Conservation (phyloP, 768 basidiomycete species). For the Termitomyces sp. region DNA sequence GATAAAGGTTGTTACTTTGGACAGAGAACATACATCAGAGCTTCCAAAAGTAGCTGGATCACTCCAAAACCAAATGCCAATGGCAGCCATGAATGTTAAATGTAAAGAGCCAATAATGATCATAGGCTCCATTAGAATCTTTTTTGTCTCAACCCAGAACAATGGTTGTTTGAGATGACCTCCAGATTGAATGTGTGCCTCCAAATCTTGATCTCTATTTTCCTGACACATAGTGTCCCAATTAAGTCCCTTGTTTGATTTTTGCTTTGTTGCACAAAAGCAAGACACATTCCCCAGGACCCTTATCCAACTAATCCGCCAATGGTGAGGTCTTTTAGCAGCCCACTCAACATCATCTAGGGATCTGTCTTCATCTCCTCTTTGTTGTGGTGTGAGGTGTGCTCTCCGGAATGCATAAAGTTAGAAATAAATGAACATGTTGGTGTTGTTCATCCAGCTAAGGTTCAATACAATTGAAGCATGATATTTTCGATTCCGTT, state of each 20-base stretch:
- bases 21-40: not conserved
- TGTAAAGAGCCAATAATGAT: conserved; percentile 3
- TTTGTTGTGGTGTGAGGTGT: not conserved
- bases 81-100: conserved; percentile 4
- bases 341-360: not conserved
- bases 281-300: not conserved
- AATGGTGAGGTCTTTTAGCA: not conserved
- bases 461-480: conserved; percentile 10
- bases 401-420: not conserved
- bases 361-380: not conserved
- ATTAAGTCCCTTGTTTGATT: not conserved
- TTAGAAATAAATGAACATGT: not conserved
- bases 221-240: not conserved
- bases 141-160: not conserved
- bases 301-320: not conserved
- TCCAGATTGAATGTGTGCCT: not conserved
- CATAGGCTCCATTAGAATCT: not conserved
- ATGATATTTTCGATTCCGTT: conserved; percentile 1
- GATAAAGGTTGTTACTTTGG: not conserved
- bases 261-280: not conserved
- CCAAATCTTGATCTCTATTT: too few species aligned
- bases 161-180: not conserved
- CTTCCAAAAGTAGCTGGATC: conserved; percentile 3
- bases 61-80: conserved; percentile 8
- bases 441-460: conserved; percentile 7